These are phyloP conservation scores for Hansfordia pulvinata DNA, from an alignment of 2,329 filamentous ascomycete genomes.

Conservation along the genomic window DNA sequence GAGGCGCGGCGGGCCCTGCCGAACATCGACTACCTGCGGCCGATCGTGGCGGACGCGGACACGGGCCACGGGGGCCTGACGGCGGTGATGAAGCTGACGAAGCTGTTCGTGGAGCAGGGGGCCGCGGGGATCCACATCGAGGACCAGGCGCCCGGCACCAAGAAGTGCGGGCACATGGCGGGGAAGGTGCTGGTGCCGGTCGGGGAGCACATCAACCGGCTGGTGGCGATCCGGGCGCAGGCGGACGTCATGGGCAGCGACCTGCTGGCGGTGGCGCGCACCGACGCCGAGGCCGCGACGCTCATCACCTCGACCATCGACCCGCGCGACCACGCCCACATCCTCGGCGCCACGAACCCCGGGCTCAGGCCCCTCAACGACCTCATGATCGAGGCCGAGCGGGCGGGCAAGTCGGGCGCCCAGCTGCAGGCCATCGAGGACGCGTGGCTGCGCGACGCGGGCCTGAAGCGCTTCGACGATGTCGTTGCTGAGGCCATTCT, in stretches of 20 bases:
- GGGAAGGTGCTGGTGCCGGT: conserved; percentile 96
- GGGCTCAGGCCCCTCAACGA: conserved; percentile 74
- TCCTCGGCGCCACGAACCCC: conserved; percentile 80
- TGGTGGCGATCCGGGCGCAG: conserved; percentile 93
- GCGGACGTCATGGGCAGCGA: conserved; percentile 97
- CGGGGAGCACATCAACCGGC: conserved; percentile 92
- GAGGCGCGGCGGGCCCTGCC: conserved; percentile 57
- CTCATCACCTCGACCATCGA: conserved; percentile 96
- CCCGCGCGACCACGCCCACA: conserved; percentile 86
- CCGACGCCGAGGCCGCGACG: conserved; percentile 93
- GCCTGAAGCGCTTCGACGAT: conserved; percentile 80
- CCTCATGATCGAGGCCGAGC: conserved; percentile 79
- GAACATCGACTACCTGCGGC: conserved; percentile 86
- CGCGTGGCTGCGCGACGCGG: conserved; percentile 65
- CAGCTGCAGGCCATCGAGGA: conserved; percentile 89
- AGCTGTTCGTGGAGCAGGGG: conserved; percentile 92
- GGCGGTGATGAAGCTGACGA: conserved; percentile 99
- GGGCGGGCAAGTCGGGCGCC: conserved; percentile 63
- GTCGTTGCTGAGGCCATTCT: conserved; percentile 79
- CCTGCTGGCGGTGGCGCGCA: conserved; percentile 82
- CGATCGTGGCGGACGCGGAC: conserved; percentile 93
- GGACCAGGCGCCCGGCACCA: conserved; percentile 94
- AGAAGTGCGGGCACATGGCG: conserved; percentile 99
- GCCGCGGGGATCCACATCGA: conserved; percentile 98
- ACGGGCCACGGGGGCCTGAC: conserved; percentile 95